Base-by-base conservation (phyloP, 2,329 filamentous ascomycete species). In the Fusarium duplospermum region DNA sequence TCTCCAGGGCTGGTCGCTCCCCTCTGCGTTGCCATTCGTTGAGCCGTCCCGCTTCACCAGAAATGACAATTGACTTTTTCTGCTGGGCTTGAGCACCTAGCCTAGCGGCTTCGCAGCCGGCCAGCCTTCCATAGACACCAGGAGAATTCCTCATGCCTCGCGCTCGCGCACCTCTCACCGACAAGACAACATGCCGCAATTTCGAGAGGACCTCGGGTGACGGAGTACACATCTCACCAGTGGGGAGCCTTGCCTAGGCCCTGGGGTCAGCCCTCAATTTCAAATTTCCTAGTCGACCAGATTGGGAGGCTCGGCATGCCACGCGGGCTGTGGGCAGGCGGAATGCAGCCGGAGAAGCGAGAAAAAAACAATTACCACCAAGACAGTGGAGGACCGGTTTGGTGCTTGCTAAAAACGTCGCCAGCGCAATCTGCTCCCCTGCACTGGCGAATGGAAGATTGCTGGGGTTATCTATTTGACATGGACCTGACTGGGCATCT, bases 191-290 rank as follows among this genome's bases (percentile, higher is more conserved):
- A 66, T 61, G 54, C 50, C 58, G 56, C 64, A 70, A 72, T 72
- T 64, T 70, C 31, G 47, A 57, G 40, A 63, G 52, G 47, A 36
- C 38, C 54, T 72, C 42, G 50, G 59, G 54, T 60, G 60, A 64
- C 47, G 62, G 60, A 61, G 42, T 56, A 57, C 31, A 59, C 31
- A 27, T 50, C 58, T 67, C 54, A 56, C 56, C 64, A 67, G 68
- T 74, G 68, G 72, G 60, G 67, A 65, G 29, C 29, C 20, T 63
- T 71, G 57, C 62, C 64, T 54, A 29, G 47, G 47, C 18, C 47
- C 47, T 71, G 67, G 69, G 66, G 70, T 73, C 74, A 77, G 63
- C 70, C 72, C 74, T 77, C 76, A 67, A 61, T 70, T 63, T 75
- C 66, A 64, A 74, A 67, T 76, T 75, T 72, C 63, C 24, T 64